Evolutionary conservation across 495 filamentous ascomycete genomes (phyloP).

Genomic region (Venustampulla echinocandica): DNA sequence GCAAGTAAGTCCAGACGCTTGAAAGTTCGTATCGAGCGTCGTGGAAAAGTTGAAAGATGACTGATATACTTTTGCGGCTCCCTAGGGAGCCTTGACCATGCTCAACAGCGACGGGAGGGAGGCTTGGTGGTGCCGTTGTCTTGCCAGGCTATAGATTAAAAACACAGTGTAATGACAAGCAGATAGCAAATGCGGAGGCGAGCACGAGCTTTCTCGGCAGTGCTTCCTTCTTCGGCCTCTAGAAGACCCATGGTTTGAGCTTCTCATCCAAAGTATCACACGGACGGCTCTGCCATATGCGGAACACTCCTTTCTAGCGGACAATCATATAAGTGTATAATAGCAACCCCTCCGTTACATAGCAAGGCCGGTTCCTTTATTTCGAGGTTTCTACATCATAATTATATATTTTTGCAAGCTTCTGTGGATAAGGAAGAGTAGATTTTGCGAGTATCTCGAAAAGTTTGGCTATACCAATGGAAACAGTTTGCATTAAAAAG

Average conservation of each 20-base stretch:
- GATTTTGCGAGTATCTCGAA: too few relatives aligned
- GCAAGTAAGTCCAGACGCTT: not conserved
- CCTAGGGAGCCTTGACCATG: conserved; percentile 1
- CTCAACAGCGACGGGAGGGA: conserved; percentile 8
- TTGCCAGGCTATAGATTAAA: conserved; percentile 5
- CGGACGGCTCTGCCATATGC: not conserved
- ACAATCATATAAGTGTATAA: not conserved
- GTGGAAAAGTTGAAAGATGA: conserved; percentile 1
- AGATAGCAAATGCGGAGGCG: conserved; percentile 14
- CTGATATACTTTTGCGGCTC: not conserved
- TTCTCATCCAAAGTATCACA: not conserved
- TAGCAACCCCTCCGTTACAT: not conserved
- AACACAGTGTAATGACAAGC: conserved; percentile 11
- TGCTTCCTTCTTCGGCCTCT: conserved; percentile 17
- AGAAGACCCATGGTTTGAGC: conserved; percentile 8
- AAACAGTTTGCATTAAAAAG: too few relatives aligned
- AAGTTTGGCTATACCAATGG: too few relatives aligned
- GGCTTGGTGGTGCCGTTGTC: conserved; percentile 4
- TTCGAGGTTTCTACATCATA: not conserved
- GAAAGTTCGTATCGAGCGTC: not conserved
- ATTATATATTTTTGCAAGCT: too few relatives aligned
- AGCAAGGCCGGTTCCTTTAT: not conserved
- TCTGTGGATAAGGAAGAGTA: too few relatives aligned
- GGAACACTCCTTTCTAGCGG: not conserved
- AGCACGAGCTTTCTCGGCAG: conserved; percentile 8